Evolutionary conservation across 1,284 basidiomycete genomes (phyloP).

Genomic region (Ganoderma multipileum): DNA sequence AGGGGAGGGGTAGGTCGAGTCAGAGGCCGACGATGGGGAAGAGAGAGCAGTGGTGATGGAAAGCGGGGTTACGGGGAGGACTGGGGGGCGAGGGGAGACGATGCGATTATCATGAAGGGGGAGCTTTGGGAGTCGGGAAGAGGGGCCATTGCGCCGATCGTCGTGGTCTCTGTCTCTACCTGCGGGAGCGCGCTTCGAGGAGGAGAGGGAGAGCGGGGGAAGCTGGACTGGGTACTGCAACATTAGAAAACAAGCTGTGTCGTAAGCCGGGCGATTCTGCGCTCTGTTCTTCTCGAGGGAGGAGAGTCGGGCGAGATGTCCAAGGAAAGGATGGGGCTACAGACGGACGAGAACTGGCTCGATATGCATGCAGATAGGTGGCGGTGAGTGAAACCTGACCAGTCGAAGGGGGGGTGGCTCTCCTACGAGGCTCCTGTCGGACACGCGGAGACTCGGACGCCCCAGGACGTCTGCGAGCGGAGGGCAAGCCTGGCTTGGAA

Average conservation of each 20-base stretch:
- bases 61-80: constrained; percentile 26
- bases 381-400: constrained; percentile 31
- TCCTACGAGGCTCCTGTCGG: constrained; percentile 29
- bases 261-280: constrained; percentile 33
- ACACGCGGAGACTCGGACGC: constrained; percentile 31
- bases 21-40: constrained; percentile 39
- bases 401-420: constrained; percentile 24
- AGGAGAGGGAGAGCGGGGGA: constrained; percentile 54
- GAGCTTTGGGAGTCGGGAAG: constrained; percentile 36
- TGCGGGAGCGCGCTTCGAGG: constrained; percentile 39
- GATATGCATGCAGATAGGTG: constrained; percentile 38
- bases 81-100: constrained; percentile 36
- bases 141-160: constrained; percentile 36
- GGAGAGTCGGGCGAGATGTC: constrained; percentile 37
- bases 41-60: constrained; percentile 29
- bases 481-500: constrained; percentile 33
- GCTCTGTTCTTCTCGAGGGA: constrained; percentile 32
- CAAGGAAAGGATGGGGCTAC: constrained; percentile 27
- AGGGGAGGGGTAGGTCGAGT: constrained; percentile 38
- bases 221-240: constrained; percentile 71
- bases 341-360: constrained; percentile 33
- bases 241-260: constrained; percentile 50
- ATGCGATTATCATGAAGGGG: constrained; percentile 37
- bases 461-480: constrained; percentile 37
- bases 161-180: constrained; percentile 39